phyloP scores from a whole-genome alignment of 2,329 filamentous ascomycete genomes.

The Calonectria multiphialidica region DNA sequence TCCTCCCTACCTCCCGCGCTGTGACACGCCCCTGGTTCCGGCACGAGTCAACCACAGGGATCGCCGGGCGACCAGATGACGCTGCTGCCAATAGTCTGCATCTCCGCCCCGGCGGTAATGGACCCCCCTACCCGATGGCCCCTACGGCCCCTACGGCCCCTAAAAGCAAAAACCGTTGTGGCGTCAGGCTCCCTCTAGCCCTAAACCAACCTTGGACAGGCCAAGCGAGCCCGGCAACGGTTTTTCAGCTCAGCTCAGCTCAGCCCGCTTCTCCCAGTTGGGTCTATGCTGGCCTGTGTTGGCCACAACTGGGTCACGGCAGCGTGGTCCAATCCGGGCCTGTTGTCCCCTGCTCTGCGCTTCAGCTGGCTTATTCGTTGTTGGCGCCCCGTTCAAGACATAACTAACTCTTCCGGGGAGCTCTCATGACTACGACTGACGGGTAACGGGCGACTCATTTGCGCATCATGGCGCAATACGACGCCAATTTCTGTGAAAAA shows the following conservation, averaged over 20 bases:
- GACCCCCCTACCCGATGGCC: slow-evolving; percentile 31
- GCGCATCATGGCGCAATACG: not conserved
- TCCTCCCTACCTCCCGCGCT: not conserved
- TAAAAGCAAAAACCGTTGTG: slow-evolving; percentile 46
- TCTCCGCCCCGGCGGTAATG: slow-evolving; percentile 39
- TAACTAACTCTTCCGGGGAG: slow-evolving; percentile 4
- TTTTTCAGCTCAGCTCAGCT: slow-evolving; percentile 46
- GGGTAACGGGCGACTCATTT: not conserved
- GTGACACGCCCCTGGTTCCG: slow-evolving; percentile 5
- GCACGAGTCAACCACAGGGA: slow-evolving; percentile 24
- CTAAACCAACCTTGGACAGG: slow-evolving; percentile 34
- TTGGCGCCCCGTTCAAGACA: slow-evolving; percentile 6
- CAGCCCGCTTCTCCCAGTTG: slow-evolving; percentile 12
- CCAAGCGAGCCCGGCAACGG: slow-evolving; percentile 41
- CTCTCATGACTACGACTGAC: not conserved
- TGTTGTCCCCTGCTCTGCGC: slow-evolving; percentile 26
- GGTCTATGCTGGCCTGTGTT: not conserved
- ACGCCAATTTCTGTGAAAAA: not conserved
- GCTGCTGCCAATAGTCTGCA: slow-evolving; percentile 42
- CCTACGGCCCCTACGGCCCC: slow-evolving; percentile 41
- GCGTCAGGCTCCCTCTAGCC: slow-evolving; percentile 35
- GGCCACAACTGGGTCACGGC: slow-evolving; percentile 16
- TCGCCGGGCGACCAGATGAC: slow-evolving; percentile 31
- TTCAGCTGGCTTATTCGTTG: slow-evolving; percentile 7
- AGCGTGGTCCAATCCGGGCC: slow-evolving; percentile 30